Percentiles rank a stretch among this genome's conserved stretches.
phyloP scores from a whole-genome alignment of 2,329 filamentous ascomycete species.

The Diaporthe sp. region DNA sequence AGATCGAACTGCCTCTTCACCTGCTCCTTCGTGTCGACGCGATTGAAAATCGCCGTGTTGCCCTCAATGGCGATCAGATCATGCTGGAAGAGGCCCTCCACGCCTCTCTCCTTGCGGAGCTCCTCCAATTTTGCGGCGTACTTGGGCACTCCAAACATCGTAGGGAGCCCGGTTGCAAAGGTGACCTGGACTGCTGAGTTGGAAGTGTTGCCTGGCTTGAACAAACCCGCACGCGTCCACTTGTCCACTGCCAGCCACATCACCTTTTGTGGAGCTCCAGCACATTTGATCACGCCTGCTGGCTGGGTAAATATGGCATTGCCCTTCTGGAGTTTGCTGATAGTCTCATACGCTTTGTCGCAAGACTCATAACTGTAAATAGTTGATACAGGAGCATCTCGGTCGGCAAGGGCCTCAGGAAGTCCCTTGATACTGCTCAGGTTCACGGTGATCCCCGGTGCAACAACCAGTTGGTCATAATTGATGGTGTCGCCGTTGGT shows the following conservation, averaged over 20 bases:
- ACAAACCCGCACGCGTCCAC: slow-evolving; percentile 51
- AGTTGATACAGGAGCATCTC: slow-evolving; percentile 49
- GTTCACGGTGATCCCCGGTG: slow-evolving; percentile 52
- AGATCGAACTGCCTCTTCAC: slow-evolving; percentile 51
- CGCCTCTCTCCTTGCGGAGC: slow-evolving; percentile 50
- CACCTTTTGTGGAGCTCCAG: slow-evolving; percentile 54
- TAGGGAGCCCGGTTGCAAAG: slow-evolving; percentile 52
- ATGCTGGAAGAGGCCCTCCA: slow-evolving; percentile 55
- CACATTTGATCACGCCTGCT: slow-evolving; percentile 54
- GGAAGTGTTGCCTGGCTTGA: slow-evolving; percentile 34
- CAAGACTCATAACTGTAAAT: slow-evolving; percentile 52
- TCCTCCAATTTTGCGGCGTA: slow-evolving; percentile 51
- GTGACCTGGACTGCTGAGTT: slow-evolving; percentile 45
- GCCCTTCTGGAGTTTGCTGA: slow-evolving; percentile 51
- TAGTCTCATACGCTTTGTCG: slow-evolving; percentile 50
- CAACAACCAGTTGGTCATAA: slow-evolving; percentile 54
- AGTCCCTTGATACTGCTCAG: slow-evolving; percentile 50
- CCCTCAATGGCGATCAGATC: slow-evolving; percentile 52
- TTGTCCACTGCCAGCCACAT: slow-evolving; percentile 55
- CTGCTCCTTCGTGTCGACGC: slow-evolving; percentile 46
- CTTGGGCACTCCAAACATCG: slow-evolving; percentile 56
- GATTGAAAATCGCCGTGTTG: slow-evolving; percentile 47
- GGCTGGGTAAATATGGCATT: slow-evolving; percentile 55
- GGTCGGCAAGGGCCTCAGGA: slow-evolving; percentile 50
- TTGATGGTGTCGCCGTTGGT: slow-evolving; percentile 50